Evolutionary conservation across 176 grass and related monocot species (phyloP).

Genomic region (Avena sativa): DNA sequence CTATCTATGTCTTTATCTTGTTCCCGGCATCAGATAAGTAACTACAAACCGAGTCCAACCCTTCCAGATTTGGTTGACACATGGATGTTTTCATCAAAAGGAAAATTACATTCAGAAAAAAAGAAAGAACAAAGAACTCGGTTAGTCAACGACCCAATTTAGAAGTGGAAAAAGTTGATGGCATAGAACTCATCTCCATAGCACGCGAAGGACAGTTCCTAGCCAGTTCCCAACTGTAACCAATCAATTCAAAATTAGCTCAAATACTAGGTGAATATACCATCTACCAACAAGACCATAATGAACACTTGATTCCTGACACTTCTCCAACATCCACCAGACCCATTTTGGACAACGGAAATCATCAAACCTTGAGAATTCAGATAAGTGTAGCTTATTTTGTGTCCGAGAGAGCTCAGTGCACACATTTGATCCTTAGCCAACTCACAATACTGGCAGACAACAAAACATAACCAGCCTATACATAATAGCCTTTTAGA

Average conservation of each 20-base stretch:
- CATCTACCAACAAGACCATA: not conserved
- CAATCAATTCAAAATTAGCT: not conserved
- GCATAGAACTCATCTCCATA: not conserved
- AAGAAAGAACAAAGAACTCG: not conserved
- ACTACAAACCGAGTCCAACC: not conserved
- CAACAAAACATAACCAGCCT: slow-evolving; percentile 8
- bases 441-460: not conserved
- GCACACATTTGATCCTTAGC: not conserved
- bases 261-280: not conserved
- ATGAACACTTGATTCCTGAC: slow-evolving; percentile 7
- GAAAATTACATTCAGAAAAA: not conserved
- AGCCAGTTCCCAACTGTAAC: not conserved
- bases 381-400: not conserved
- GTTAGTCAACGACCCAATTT: not conserved
- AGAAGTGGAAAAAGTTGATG: not conserved
- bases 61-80: not conserved
- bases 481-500: not conserved
- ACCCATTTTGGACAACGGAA: not conserved
- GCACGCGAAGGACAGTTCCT: not conserved
- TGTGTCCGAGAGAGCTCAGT: not conserved
- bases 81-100: not conserved
- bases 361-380: not conserved
- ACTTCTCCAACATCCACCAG: not conserved
- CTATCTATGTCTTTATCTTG: not conserved
- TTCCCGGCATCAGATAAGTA: not conserved